Evolutionary conservation across 73 alveolate genomes (phyloP).

Genomic region (Durusdinium trenchii): DNA sequence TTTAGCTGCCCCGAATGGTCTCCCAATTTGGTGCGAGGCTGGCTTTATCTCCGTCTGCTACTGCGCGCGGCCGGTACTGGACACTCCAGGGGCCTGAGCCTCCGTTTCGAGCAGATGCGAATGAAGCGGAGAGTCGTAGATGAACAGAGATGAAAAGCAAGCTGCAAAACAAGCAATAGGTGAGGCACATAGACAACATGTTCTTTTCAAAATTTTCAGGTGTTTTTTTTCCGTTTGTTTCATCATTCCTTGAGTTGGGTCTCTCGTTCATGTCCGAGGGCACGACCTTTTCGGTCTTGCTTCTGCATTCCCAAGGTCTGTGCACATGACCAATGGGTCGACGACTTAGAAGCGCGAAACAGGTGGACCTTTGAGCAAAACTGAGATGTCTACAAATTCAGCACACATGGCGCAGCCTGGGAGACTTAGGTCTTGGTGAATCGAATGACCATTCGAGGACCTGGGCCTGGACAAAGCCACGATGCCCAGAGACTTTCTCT

Average conservation of each 20-base stretch:
- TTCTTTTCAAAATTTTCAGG: too few relatives aligned
- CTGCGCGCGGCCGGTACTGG: constrained; percentile 79
- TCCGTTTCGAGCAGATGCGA: not conserved
- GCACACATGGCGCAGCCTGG: too few relatives aligned
- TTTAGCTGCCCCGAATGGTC: not conserved
- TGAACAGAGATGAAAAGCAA: too few relatives aligned
- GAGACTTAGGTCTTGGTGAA: constrained; percentile 53
- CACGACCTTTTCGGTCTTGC: too few relatives aligned
- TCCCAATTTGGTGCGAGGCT: not conserved
- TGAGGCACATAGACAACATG: too few relatives aligned
- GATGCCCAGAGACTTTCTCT: not conserved
- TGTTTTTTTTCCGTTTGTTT: too few relatives aligned
- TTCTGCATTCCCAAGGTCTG: constrained; percentile 3
- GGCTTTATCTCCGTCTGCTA: constrained; percentile 75
- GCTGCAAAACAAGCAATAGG: too few relatives aligned
- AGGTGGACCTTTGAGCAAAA: not conserved
- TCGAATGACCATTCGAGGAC: constrained; percentile 77
- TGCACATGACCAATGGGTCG: constrained; percentile 82
- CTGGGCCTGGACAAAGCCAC: constrained; percentile 69
- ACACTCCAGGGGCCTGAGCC: constrained; percentile 29
- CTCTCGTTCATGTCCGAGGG: too few relatives aligned
- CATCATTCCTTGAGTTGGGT: too few relatives aligned
- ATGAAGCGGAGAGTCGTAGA: too few relatives aligned
- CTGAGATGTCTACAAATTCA: too few relatives aligned
- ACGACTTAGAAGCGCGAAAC: not conserved